Base-by-base conservation (phyloP, 306 rosid genomes). In the Glycine tomentella region DNA sequence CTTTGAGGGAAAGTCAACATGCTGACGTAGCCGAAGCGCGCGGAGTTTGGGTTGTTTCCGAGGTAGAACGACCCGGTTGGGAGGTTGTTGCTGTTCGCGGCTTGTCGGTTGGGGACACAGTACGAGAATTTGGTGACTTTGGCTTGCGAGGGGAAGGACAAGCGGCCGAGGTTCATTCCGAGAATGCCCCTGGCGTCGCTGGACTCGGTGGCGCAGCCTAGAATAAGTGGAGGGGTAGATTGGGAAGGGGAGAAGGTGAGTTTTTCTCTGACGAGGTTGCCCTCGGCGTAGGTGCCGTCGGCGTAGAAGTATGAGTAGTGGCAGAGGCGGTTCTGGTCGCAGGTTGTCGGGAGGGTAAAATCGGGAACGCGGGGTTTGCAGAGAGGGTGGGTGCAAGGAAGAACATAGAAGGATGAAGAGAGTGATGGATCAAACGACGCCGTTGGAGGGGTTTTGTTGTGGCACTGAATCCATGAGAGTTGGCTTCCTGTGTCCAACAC, bases 401-500 rank as follows among this genome's bases (percentile, higher is more conserved):
- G 78, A 55, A 84, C 50, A 16, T 90, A 88, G 89, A 95, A 95
- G 5, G 98, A 87, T 31, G 99, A 95, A 5, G 99, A 95, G 68
- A 85, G 96, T 12, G 98, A 85, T 42, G 99, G 98, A 13, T 93
- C 86, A 31, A 95, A 95, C 38, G 93, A 82, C 45, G 92, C 3
- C 55, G 81, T 59, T 0, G 92, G 91, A 0, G 87, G 82, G 20
- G 85, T 7, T 74, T 83, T 88, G 36, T 82, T 82, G 72, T 88
- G 82, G 53, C 99, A 95, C 82, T 93, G 95, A 80, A 95, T 88
- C 98, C 98, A 95, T 0, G 99, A 95, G 5, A 95, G 98, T 45
- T 95, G 99, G 91, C 99, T 95, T 36, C 99, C 99, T 0, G 99
- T 95, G 88, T 95, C 99, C 2, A 95, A 42, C 2, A 95, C 89